Percentiles rank a stretch among this genome's conserved stretches.
phyloP scores from a whole-genome alignment of 2,329 filamentous ascomycete species.

The Fusarium duplospermum region DNA sequence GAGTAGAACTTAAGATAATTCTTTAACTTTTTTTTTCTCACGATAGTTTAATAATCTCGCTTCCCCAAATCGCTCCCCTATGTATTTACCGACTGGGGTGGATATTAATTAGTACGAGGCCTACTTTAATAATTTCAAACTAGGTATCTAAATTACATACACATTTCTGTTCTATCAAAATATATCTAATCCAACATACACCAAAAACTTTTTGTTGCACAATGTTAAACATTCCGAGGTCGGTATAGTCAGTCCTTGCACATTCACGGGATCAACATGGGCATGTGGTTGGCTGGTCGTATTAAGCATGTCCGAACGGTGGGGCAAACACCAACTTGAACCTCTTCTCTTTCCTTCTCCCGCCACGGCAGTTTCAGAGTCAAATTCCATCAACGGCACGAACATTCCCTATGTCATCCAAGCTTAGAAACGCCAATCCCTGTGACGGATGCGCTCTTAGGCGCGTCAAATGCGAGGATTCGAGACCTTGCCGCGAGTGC shows the following conservation, averaged over 20 bases:
- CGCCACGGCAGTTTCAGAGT: neutral
- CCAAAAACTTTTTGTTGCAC: neutral
- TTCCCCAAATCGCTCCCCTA: neutral
- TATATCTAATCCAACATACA: neutral
- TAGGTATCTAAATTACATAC: neutral
- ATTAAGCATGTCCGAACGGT: slow-evolving; percentile 1
- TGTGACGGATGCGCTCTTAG: slow-evolving; percentile 32
- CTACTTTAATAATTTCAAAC: neutral
- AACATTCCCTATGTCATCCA: slow-evolving; percentile 15
- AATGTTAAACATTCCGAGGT: neutral
- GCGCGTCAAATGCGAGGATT: slow-evolving; percentile 34
- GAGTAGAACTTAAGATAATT: neutral
- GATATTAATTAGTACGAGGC: neutral
- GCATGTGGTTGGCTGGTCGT: neutral
- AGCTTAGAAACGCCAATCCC: slow-evolving; percentile 30
- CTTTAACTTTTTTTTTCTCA: neutral
- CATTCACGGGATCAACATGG: neutral
- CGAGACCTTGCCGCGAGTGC: slow-evolving; percentile 31
- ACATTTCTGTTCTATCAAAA: neutral
- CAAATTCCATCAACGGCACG: neutral
- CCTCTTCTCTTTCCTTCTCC: slow-evolving; percentile 7
- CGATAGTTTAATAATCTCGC: neutral
- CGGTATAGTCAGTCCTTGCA: neutral
- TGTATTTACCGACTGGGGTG: neutral
- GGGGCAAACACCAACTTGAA: slow-evolving; percentile 25